Evolutionary conservation across 306 rosid genomes (phyloP), one percentile per base, ranked within the genome.

Genomic region (Albizia julibrissin): DNA sequence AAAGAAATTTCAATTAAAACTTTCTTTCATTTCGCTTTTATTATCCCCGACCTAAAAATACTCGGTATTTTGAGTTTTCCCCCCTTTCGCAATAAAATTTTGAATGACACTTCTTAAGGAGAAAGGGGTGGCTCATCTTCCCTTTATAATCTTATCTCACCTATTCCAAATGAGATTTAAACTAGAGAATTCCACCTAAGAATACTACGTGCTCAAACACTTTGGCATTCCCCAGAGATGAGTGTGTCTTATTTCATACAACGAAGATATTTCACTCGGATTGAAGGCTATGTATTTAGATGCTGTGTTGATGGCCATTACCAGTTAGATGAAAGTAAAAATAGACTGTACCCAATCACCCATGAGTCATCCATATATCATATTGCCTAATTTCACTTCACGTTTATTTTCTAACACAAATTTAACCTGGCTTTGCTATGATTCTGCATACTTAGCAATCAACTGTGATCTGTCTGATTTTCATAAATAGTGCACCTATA

Each of bases 91-190:
- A 34, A 6, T 16, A 31, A 66, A 31, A 33, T 31, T 79, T 66
- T 56, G 46, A 27, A 27, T 67, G 62, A 39, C 29, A 34, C 44
- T 22, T 11, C 33, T 24, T 72, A 39, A 61, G 40, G 21, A 34
- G 44, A 66, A 72, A 22, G 78, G 77, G 49, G 70, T 40, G 26
- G 39, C 73, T 56, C 11, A 22, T 58, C 79, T 59, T 61, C 46
- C n/a, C 72, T 27, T 19, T 12, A 78, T 64, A 49, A 16, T 16
- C 75, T 52, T 26, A 50, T 26, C 56, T 26, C 76, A 44, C 29
- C 26, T 26, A 70, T 24, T 31, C 27, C 70, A 70, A n/a, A 42
- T 49, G 29, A 18, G 46, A 50, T 74, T 18, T 49, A 52, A 42
- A 71, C 54, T 2, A 22, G 75, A 14, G 37, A 71, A 33, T 44